These are phyloP conservation scores for Ogataea salicorniae DNA, from an alignment of 805 yeast species.

Conservation along the genomic window DNA sequence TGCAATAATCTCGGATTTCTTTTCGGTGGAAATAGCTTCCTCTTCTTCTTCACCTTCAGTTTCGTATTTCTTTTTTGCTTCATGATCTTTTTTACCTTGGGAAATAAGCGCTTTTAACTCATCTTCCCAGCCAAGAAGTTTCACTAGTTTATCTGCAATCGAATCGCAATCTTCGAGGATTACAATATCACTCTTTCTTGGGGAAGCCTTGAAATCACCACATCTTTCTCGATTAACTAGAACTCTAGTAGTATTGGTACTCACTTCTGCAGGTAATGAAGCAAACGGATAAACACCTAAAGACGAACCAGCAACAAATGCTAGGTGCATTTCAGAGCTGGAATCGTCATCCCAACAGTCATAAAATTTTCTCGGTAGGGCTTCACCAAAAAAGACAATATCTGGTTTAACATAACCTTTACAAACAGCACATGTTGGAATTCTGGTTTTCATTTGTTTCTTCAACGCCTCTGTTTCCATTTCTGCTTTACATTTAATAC, in stretches of 20 bases:
- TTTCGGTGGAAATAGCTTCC: slow-evolving; percentile 14
- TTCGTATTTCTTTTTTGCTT: slow-evolving; percentile 5
- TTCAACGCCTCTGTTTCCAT: slow-evolving; percentile 47
- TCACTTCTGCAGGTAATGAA: slow-evolving; percentile 64
- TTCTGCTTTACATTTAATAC: slow-evolving; percentile 64
- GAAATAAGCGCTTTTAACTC: slow-evolving; percentile 43
- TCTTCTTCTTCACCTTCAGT: slow-evolving; percentile 4
- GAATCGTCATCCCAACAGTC: slow-evolving; percentile 58
- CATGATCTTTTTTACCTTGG: slow-evolving; percentile 18
- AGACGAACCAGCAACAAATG: slow-evolving; percentile 90
- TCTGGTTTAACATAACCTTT: slow-evolving; percentile 83
- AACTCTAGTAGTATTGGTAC: slow-evolving; percentile 45
- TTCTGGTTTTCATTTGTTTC: slow-evolving; percentile 29
- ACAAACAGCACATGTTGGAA: slow-evolving; percentile 60
- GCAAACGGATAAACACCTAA: slow-evolving; percentile 91
- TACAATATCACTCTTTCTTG: slow-evolving; percentile 58
- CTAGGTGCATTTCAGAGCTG: slow-evolving; percentile 50
- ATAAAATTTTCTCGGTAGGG: slow-evolving; percentile 68
- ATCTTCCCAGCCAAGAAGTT: slow-evolving; percentile 57
- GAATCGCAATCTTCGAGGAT: slow-evolving; percentile 60
- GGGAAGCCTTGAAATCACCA: slow-evolving; percentile 57
- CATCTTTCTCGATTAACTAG: slow-evolving; percentile 72
- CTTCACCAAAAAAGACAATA: slow-evolving; percentile 92
- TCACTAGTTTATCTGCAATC: slow-evolving; percentile 50
- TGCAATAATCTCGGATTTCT: slow-evolving; percentile 24